These are phyloP conservation scores for Alternaria arbusti DNA, from an alignment of 2,329 filamentous ascomycete species.

Conservation along the genomic window DNA sequence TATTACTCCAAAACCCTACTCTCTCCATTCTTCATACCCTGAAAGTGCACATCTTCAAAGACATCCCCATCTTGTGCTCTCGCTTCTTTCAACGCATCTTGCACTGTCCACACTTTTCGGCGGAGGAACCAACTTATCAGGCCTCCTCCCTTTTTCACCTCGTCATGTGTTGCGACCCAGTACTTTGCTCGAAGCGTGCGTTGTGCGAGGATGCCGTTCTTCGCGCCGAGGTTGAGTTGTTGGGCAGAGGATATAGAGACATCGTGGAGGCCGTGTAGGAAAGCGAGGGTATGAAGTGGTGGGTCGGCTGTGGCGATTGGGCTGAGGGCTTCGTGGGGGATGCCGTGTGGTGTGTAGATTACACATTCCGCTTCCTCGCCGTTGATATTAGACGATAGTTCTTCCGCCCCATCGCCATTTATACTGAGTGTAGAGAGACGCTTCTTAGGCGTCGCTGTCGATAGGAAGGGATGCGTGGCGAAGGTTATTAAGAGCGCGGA, in stretches of 20 bases:
- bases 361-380: conserved; percentile 58
- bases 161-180: conserved; percentile 71
- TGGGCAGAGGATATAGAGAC: conserved; percentile 59
- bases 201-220: conserved; percentile 66
- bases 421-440: conserved; percentile 39
- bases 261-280: conserved; percentile 70
- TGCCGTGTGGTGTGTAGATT: conserved; percentile 70
- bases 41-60: conserved; percentile 35
- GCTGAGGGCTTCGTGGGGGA: conserved; percentile 56
- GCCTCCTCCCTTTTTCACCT: conserved; percentile 65
- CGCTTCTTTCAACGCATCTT: conserved; percentile 58
- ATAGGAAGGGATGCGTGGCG: conserved; percentile 41
- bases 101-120: conserved; percentile 51
- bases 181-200: conserved; percentile 61
- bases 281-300: conserved; percentile 60
- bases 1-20: conserved; percentile 57
- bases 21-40: conserved; percentile 64
- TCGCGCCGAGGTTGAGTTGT: conserved; percentile 68
- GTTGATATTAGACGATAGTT: conserved; percentile 9
- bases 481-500: conserved; percentile 66
- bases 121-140: conserved; percentile 60
- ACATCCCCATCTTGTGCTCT: conserved; percentile 52
- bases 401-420: conserved; percentile 35
- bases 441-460: conserved; percentile 35
- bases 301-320: conserved; percentile 55